A percentile compares a stretch with the other conserved stretches of the same genome.
Conservation (phyloP, 495 filamentous ascomycete genomes). For the Hamigera avellanea region DNA sequence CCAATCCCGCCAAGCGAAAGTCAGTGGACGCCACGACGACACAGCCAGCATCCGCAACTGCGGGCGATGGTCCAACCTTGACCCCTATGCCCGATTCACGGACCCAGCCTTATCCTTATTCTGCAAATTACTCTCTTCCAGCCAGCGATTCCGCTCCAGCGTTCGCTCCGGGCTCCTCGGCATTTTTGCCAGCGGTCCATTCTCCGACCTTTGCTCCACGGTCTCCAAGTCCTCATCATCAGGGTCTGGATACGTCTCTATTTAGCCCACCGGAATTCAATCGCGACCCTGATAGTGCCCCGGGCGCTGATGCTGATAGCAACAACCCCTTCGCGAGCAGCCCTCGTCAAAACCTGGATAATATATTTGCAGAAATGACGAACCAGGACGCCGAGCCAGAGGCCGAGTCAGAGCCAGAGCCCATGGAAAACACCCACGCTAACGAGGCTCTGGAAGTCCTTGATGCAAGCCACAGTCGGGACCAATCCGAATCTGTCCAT, state of each 20-base stretch:
- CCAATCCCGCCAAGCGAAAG: constrained; percentile 41
- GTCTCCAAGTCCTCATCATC: constrained; percentile 23
- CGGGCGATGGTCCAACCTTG: constrained; percentile 22
- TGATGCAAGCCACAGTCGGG: constrained; percentile 27
- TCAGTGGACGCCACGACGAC: constrained; percentile 24
- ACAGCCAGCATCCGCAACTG: constrained; percentile 8
- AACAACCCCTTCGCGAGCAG: constrained; percentile 26
- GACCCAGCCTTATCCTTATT: constrained; percentile 26
- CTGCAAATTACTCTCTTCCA: constrained; percentile 29
- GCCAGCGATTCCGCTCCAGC: constrained; percentile 27
- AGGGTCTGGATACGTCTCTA: constrained; percentile 25
- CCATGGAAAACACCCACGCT: constrained; percentile 36
- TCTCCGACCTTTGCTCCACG: constrained; percentile 31
- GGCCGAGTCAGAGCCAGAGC: constrained; percentile 11
- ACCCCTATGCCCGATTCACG: constrained; percentile 23
- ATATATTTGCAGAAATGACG: constrained; percentile 37
- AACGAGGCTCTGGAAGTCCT: constrained; percentile 35
- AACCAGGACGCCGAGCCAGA: constrained; percentile 30
- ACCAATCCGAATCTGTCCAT: constrained; percentile 9
- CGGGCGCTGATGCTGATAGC: constrained; percentile 15
- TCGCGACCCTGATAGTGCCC: constrained; percentile 14
- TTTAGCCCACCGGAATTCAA: constrained; percentile 30
- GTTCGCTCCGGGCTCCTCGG: constrained; percentile 27
- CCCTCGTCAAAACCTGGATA: constrained; percentile 31
- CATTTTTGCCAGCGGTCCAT: too few relatives aligned